These are phyloP conservation scores for Triticum urartu DNA, from an alignment of 176 grass and related monocot species.

Conservation along the genomic window DNA sequence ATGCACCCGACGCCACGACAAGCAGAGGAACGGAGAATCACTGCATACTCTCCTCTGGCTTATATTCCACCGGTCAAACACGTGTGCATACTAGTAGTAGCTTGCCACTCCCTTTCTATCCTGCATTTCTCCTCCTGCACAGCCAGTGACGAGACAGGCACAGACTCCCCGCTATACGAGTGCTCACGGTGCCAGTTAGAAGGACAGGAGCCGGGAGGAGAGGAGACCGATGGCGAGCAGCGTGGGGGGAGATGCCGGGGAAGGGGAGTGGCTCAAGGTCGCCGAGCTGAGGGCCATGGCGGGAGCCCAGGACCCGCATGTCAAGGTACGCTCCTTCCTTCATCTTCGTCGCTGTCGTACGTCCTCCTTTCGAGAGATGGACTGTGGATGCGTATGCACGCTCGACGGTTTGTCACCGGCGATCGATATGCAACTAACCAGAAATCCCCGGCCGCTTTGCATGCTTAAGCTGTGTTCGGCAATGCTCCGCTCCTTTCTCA, in stretches of 20 bases:
- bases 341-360: background rate
- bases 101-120: background rate
- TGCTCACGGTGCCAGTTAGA: background rate
- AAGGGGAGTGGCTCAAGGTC: conserved; percentile 47
- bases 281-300: conserved; percentile 40
- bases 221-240: conserved; percentile 9
- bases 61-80: background rate
- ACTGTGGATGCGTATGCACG: background rate
- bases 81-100: background rate
- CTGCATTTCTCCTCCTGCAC: background rate
- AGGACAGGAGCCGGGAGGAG: background rate
- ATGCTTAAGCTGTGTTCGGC: too few species aligned
- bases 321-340: conserved; percentile 31
- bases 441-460: background rate
- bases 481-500: too few species aligned
- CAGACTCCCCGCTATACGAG: background rate
- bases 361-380: background rate
- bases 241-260: conserved; percentile 17
- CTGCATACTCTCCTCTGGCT: background rate
- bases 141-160: background rate
- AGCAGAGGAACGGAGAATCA: background rate
- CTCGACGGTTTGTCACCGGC: too few species aligned
- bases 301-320: conserved; percentile 28
- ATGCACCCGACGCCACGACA: background rate
- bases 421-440: background rate